Evolutionary conservation across 2,329 filamentous ascomycete genomes (phyloP).

Genomic region (Aureobasidium sp.): DNA sequence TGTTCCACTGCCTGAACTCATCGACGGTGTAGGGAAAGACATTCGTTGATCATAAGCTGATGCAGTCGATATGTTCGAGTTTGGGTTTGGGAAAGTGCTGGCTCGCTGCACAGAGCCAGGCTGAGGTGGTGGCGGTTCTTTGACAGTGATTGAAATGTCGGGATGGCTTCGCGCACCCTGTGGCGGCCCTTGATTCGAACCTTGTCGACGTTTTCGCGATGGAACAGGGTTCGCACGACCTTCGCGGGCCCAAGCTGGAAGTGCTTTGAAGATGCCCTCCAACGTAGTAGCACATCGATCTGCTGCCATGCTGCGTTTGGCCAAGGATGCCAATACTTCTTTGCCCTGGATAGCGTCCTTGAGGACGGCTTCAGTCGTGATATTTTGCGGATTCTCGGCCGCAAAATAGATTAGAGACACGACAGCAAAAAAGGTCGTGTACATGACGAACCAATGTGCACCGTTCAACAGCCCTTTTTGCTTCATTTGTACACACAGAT

Average conservation of each 20-base stretch:
- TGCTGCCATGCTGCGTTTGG: slow-evolving; percentile 79
- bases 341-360: slow-evolving; percentile 80
- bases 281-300: slow-evolving; percentile 76
- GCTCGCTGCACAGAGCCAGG: slow-evolving; percentile 20
- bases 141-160: slow-evolving; percentile 14
- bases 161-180: slow-evolving; percentile 16
- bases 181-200: slow-evolving; percentile 13
- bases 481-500: slow-evolving; percentile 72
- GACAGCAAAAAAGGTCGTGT: slow-evolving; percentile 76
- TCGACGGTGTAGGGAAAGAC: slow-evolving; percentile 9
- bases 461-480: slow-evolving; percentile 68
- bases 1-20: slow-evolving; percentile 9
- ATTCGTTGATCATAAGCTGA: slow-evolving; percentile 10
- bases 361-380: slow-evolving; percentile 69
- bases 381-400: slow-evolving; percentile 69
- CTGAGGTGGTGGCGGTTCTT: neutral
- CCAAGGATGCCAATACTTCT: slow-evolving; percentile 71
- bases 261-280: slow-evolving; percentile 72
- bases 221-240: slow-evolving; percentile 35
- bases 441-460: slow-evolving; percentile 81
- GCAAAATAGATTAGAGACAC: slow-evolving; percentile 74
- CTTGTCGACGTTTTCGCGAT: slow-evolving; percentile 43
- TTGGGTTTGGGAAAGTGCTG: slow-evolving; percentile 35
- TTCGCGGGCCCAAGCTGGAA: slow-evolving; percentile 55
- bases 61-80: slow-evolving; percentile 6